phyloP scores from a whole-genome alignment of 257 asterid genomes.

The Nicotiana tabacum region DNA sequence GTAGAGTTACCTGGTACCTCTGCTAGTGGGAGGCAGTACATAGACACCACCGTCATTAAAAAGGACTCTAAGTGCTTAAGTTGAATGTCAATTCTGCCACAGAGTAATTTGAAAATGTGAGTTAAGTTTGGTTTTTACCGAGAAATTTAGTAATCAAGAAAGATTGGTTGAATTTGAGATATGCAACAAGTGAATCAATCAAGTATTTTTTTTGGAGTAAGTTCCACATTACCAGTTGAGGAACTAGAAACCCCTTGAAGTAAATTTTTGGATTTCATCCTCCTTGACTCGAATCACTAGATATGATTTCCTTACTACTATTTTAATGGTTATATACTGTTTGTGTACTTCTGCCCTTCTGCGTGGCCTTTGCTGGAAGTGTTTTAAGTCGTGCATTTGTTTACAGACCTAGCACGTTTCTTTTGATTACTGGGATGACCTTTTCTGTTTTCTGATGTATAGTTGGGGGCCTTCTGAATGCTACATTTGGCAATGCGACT shows the following conservation, averaged over 20 bases:
- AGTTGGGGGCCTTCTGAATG: constrained; percentile 97
- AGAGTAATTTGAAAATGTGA: not conserved
- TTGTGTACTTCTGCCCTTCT: not conserved
- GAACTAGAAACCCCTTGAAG: not conserved
- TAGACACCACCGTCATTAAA: too few relatives aligned
- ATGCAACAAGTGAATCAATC: too few relatives aligned
- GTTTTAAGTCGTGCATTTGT: not conserved
- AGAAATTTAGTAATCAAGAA: not conserved
- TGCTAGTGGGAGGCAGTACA: too few relatives aligned
- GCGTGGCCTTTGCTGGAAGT: not conserved
- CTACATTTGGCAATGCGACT: constrained; percentile 94
- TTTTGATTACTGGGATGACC: not conserved
- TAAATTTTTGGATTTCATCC: not conserved
- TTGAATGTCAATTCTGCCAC: not conserved
- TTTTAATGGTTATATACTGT: not conserved
- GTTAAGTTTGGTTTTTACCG: not conserved
- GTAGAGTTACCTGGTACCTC: too few relatives aligned
- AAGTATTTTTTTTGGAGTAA: too few relatives aligned
- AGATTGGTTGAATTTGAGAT: not conserved
- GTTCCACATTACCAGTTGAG: too few relatives aligned
- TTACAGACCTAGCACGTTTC: not conserved
- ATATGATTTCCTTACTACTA: not conserved
- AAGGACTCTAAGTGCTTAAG: not conserved
- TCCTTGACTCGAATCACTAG: not conserved
- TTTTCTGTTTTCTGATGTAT: constrained; percentile 18